phyloP scores from a whole-genome alignment of 495 filamentous ascomycete genomes.

The Polyplosphaeria fusca region DNA sequence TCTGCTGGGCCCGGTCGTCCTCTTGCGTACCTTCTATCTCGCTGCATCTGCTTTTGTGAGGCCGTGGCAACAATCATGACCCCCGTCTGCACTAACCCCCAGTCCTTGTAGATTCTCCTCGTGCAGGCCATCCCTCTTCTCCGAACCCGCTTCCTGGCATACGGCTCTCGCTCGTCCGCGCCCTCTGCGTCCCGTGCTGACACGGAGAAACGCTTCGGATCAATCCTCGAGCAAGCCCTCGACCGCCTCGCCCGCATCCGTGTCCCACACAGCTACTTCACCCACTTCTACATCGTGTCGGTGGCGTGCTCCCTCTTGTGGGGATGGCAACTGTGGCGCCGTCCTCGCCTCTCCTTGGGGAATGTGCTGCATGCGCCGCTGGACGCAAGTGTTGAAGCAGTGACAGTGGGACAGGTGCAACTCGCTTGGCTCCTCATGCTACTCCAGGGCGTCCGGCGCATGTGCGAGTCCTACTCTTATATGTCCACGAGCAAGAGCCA shows the following conservation, averaged over 20 bases:
- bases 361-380: background rate
- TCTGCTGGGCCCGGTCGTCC: slow-evolving; percentile 4
- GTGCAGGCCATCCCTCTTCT: slow-evolving; percentile 52
- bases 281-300: slow-evolving; percentile 78
- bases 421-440: slow-evolving; percentile 68
- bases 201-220: background rate
- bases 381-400: background rate
- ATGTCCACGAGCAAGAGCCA: slow-evolving; percentile 62
- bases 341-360: background rate
- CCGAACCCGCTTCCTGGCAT: slow-evolving; percentile 54
- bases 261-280: slow-evolving; percentile 86
- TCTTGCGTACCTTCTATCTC: slow-evolving; percentile 32
- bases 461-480: slow-evolving; percentile 67
- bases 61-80: too few relatives aligned
- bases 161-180: slow-evolving; percentile 54
- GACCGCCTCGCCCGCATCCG: slow-evolving; percentile 53
- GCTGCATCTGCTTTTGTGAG: slow-evolving; percentile 51
- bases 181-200: slow-evolving; percentile 6
- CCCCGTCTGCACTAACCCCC: slow-evolving; percentile 20
- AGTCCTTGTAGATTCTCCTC: slow-evolving; percentile 50
- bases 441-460: slow-evolving; percentile 68
- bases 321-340: slow-evolving; percentile 39
- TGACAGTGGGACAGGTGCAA: slow-evolving; percentile 52
- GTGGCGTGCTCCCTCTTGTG: slow-evolving; percentile 72
- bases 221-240: slow-evolving; percentile 37